Percentiles rank a stretch among this genome's conserved stretches.
Conservation (phyloP, 1,284 basidiomycete species). For the Schizopora paradoxa region DNA sequence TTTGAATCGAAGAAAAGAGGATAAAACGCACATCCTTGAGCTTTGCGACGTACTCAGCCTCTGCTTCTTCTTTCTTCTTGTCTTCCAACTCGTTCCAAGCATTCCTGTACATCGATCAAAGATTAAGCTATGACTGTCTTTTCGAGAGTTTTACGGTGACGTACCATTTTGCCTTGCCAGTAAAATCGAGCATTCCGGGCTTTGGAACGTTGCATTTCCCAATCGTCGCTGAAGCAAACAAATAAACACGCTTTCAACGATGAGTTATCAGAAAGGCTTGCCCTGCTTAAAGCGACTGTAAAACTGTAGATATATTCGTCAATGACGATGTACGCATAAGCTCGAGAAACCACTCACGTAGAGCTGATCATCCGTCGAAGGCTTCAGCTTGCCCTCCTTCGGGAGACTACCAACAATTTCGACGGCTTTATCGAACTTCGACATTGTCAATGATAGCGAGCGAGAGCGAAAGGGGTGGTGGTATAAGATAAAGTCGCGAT, state of each 20-base stretch:
- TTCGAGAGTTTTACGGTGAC: slow-evolving; percentile 19
- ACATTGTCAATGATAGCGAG: slow-evolving; percentile 38
- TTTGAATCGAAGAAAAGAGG: neutral
- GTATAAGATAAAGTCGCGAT: neutral
- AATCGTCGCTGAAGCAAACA: slow-evolving; percentile 48
- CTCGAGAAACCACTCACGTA: slow-evolving; percentile 42
- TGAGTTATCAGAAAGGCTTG: slow-evolving; percentile 6
- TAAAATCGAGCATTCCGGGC: slow-evolving; percentile 75
- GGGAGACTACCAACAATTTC: slow-evolving; percentile 67
- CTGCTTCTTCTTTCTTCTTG: slow-evolving; percentile 64
- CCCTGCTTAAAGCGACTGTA: slow-evolving; percentile 93
- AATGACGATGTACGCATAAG: slow-evolving; percentile 7
- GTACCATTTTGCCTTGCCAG: slow-evolving; percentile 82
- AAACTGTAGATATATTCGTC: slow-evolving; percentile 53
- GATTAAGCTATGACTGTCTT: neutral
- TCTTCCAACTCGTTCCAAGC: slow-evolving; percentile 84
- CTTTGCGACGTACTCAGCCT: slow-evolving; percentile 66
- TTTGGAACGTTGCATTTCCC: slow-evolving; percentile 64
- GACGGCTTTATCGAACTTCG: slow-evolving; percentile 78
- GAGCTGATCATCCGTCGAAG: slow-evolving; percentile 72
- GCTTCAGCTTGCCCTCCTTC: slow-evolving; percentile 78
- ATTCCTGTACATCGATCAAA: slow-evolving; percentile 47
- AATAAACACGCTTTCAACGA: slow-evolving; percentile 1
- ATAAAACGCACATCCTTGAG: slow-evolving; percentile 55
- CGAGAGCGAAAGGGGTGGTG: slow-evolving; percentile 12